Evolutionary conservation across 164 flowering plant species (phyloP), one percentile per base, ranked within the genome.

Genomic region (Brasenia schreberi): DNA sequence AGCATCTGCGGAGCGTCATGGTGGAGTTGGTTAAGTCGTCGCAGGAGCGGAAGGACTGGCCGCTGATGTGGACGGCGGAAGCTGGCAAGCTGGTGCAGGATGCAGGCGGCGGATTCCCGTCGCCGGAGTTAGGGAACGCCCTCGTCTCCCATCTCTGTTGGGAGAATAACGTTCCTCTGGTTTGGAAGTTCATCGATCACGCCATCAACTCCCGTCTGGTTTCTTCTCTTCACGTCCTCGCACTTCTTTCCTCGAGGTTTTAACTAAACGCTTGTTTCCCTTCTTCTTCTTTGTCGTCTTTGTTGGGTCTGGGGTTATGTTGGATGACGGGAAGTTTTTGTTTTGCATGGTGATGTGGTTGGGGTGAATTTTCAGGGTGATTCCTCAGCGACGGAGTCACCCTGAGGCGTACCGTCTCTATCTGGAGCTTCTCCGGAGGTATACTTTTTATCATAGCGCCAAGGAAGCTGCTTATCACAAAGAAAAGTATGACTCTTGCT

Each of bases 351-450:
- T 45, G 53, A 45, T 45, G 53, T 45, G 12, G 53, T 7, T 45
- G 53, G 53, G 11, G 12, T 45, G 53, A n/a, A 45, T 18, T 58
- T 49, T 43, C 75, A 85, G 84, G 71, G 77, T 84, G 43, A 65
- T 86, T 77, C 78, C 85, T 53, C 66, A 77, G 61, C 77, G 88
- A 14, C 65, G 67, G 52, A 70, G 73, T 68, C 87, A 84, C 52
- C 91, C 91, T 44, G 81, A 80, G 71, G 91, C 91, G 5, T 86
- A 81, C 58, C 79, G 85, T 45, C 83, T 86, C 10, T 84, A 78
- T 72, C 85, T 86, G 61, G 87, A 84, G 67, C 87, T 86, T 61
- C 18, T 86, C 45, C 70, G 70, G 58, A 80, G 77, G 19, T 75
- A 77, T 75, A 77, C 81, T 3, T 71, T 83, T 64, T 70, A 73